Base-by-base conservation (phyloP, 108 stramenopile species). In the Seminavis robusta region DNA sequence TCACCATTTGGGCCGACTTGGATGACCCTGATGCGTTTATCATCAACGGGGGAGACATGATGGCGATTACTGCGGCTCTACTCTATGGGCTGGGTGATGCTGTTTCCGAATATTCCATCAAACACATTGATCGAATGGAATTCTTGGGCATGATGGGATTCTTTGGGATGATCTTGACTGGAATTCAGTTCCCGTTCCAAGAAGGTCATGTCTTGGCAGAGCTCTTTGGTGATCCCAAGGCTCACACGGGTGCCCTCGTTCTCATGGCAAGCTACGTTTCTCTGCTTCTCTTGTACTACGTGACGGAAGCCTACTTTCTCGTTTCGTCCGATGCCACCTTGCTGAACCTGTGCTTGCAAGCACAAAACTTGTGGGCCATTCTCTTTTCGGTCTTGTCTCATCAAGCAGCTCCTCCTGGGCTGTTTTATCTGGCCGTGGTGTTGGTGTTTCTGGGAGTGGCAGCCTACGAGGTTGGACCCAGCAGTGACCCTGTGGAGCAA, bases 401-500 rank as follows among this genome's bases (percentile, higher is more conserved):
- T 47, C 48, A 36, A 29, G 68, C 55, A 13, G 48, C 67, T 36
- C 84, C 95, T 6, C 15, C 67, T 38, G 52, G 47, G 25, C 67
- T 78, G 44, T 99, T 97, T 69, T 94, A 88, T 33, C 52, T 88
- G 4, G 88, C 96, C 0, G 54, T 96, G 23, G 37, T 51, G 5
- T 54, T 97, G 17, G 89, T 90, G 1, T 63, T 87, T 1, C 47
- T 57, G 3, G 98, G 98, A 39, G 91, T 97, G 1, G 59, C 86
- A 44, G 52, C 90, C 6, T 98, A 98, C 61, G 92, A 98, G 49
- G 66, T 25, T 1, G 37, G 37, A n/a, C n/a, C n/a, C n/a, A n/a
- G n/a, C n/a, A n/a, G n/a, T n/a, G n/a, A n/a, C n/a, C n/a, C n/a
- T n/a, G n/a, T n/a, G n/a, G n/a, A n/a, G n/a, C n/a, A n/a, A n/a